These are phyloP conservation scores for Colletotrichum lupini DNA, from an alignment of 2,329 filamentous ascomycete genomes.

Conservation along the genomic window DNA sequence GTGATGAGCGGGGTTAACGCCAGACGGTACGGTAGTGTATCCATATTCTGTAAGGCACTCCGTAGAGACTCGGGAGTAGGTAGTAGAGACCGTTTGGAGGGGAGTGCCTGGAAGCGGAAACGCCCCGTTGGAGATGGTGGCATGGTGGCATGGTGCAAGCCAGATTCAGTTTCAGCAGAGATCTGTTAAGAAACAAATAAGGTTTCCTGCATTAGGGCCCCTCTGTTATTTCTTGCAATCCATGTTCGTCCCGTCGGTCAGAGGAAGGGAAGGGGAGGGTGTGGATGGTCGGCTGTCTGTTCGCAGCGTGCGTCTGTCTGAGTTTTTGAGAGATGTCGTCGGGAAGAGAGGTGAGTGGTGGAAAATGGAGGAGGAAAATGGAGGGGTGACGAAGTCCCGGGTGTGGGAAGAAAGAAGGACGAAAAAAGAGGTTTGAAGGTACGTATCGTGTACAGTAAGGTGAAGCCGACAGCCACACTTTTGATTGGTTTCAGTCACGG, in stretches of 20 bases:
- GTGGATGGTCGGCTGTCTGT: conserved; percentile 24
- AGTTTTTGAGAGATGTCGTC: not conserved
- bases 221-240: conserved; percentile 32
- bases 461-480: not conserved
- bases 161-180: conserved; percentile 29
- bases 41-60: no score
- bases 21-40: not conserved
- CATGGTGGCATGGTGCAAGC: conserved; percentile 6
- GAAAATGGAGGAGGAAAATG: not conserved
- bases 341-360: conserved; percentile 6
- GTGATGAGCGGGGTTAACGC: not conserved
- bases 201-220: conserved; percentile 34
- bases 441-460: not conserved
- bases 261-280: not conserved
- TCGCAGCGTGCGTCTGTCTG: conserved; percentile 21
- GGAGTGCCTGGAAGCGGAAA: conserved; percentile 5
- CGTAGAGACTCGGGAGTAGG: no score
- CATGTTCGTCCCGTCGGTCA: conserved; percentile 32
- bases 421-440: not conserved
- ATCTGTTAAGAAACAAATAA: conserved; percentile 33
- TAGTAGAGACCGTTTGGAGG: not conserved
- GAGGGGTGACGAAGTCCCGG: not conserved
- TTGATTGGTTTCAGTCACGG: not conserved
- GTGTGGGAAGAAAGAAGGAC: not conserved
- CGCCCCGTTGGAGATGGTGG: conserved; percentile 11